Percentiles rank a stretch among this genome's conserved stretches.
Evolutionary conservation across 2,329 filamentous ascomycete species (phyloP).

Genomic region (Tolypocladium amazonense): DNA sequence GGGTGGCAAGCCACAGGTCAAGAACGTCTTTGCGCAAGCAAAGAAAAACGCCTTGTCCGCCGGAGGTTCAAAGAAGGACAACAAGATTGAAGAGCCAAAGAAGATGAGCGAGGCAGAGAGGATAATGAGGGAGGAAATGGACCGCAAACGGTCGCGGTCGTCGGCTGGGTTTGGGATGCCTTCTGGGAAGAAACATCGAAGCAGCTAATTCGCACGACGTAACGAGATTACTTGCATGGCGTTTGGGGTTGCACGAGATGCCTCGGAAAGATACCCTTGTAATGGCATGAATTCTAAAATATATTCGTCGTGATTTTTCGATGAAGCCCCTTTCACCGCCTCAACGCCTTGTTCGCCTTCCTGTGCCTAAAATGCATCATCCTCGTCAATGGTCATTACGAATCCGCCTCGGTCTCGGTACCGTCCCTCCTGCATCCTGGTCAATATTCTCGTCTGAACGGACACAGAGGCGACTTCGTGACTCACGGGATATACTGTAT

Average conservation of each 20-base stretch:
- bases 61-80: constrained; percentile 48
- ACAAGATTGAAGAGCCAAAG: constrained; percentile 52
- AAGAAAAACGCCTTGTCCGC: constrained; percentile 58
- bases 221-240: neutral
- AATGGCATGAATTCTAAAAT: neutral
- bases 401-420: constrained; percentile 39
- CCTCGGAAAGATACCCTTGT: constrained; percentile 6
- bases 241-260: constrained; percentile 2
- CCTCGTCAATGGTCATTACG: constrained; percentile 14
- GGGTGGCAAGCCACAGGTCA: constrained; percentile 51
- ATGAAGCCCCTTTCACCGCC: constrained; percentile 1
- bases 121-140: constrained; percentile 81
- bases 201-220: constrained; percentile 4
- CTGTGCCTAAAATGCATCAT: constrained; percentile 8
- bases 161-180: constrained; percentile 32
- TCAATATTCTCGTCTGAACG: neutral
- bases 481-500: constrained; percentile 57
- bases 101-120: constrained; percentile 82
- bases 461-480: constrained; percentile 32
- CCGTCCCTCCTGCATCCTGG: constrained; percentile 38
- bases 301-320: neutral
- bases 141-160: constrained; percentile 52
- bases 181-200: constrained; percentile 42
- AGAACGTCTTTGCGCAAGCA: constrained; percentile 62
- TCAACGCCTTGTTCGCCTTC: constrained; percentile 23